Conservation (phyloP, 164 flowering plant genomes). For the Vitis rupestris region DNA sequence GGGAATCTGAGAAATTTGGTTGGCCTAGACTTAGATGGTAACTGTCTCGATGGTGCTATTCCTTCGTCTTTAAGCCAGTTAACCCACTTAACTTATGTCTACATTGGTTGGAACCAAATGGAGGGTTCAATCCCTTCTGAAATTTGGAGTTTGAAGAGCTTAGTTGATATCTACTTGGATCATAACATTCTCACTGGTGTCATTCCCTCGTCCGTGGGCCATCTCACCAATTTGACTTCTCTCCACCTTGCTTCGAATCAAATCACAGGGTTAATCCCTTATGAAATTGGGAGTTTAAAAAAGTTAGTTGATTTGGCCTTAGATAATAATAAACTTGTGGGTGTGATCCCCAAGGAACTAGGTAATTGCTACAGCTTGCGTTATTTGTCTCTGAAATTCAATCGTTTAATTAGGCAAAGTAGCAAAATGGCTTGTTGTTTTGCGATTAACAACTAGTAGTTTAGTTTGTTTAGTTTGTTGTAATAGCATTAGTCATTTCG, state of each 20-base stretch:
- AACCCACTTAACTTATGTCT: not conserved
- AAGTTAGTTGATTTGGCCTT: too few relatives aligned
- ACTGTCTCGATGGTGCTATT: conserved; percentile 8
- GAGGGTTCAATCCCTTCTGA: not conserved
- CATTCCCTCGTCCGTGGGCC: too few relatives aligned
- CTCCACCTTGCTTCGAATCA: not conserved
- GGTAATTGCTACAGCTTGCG: not conserved
- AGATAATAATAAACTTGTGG: too few relatives aligned
- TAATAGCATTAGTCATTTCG: too few relatives aligned
- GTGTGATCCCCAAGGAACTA: not conserved
- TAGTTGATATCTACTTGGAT: not conserved
- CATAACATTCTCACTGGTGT: conserved; percentile 4
- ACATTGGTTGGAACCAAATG: not conserved
- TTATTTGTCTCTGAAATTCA: not conserved
- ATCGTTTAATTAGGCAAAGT: not conserved
- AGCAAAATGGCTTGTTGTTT: too few relatives aligned
- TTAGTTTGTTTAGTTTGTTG: too few relatives aligned
- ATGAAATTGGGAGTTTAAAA: too few relatives aligned
- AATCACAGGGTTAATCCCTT: not conserved
- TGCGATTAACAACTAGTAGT: too few relatives aligned
- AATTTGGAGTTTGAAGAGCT: not conserved
- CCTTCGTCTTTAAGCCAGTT: conserved; percentile 2
- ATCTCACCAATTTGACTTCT: too few relatives aligned
- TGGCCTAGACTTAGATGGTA: not conserved
- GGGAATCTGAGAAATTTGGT: not conserved